Percentiles rank a stretch among this genome's conserved stretches.
Conservation (phyloP, 2,329 filamentous ascomycete genomes). For the Aspergillus spinulosporus region DNA sequence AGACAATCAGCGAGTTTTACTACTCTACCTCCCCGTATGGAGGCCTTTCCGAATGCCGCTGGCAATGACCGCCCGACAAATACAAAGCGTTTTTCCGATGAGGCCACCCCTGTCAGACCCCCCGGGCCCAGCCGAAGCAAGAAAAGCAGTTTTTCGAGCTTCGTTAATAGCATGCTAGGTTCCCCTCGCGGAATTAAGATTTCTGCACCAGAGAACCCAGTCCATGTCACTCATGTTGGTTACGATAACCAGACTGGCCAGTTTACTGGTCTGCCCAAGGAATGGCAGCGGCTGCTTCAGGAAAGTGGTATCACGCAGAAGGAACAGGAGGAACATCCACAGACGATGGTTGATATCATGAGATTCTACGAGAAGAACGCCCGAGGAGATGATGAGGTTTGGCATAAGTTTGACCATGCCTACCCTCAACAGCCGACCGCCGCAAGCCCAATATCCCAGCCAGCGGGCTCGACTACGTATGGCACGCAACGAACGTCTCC, state of each 20-base stretch:
- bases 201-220: conserved; percentile 95
- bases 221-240: conserved; percentile 96
- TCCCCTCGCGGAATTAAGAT: conserved; percentile 90
- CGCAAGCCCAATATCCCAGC: conserved; percentile 42
- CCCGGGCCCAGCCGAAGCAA: conserved; percentile 64
- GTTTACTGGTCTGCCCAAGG: conserved; percentile 93
- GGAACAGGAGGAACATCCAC: conserved; percentile 91
- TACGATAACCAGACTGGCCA: conserved; percentile 95
- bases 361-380: conserved; percentile 96
- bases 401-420: conserved; percentile 95
- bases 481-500: conserved; percentile 68
- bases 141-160: conserved; percentile 84
- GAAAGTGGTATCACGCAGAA: conserved; percentile 96
- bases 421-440: conserved; percentile 55
- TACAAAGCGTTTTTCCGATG: conserved; percentile 77
- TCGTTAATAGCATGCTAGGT: conserved; percentile 79
- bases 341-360: conserved; percentile 93
- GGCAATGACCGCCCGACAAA: conserved; percentile 53
- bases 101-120: conserved; percentile 64
- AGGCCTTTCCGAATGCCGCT: conserved; percentile 46
- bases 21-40: conserved; percentile 53
- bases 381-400: conserved; percentile 79
- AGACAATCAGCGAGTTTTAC: conserved; percentile 68
- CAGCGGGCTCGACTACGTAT: conserved; percentile 43
- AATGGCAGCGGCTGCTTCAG: conserved; percentile 95